Conservation (phyloP, 2,329 filamentous ascomycete species). For the Westerdykella aurantiaca region DNA sequence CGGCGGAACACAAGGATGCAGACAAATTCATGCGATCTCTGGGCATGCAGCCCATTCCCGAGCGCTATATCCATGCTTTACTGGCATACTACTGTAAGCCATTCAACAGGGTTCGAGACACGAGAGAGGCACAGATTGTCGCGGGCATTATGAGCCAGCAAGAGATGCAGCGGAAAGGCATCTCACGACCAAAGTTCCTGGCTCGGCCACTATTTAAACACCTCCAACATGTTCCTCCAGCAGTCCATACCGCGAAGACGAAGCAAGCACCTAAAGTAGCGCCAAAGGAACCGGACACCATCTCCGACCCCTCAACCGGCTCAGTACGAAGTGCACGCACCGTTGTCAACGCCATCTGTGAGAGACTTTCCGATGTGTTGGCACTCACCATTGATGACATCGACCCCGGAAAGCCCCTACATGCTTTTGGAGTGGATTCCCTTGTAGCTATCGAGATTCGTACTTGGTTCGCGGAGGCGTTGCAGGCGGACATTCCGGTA, state of each 20-base stretch:
- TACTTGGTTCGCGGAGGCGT: conserved; percentile 1
- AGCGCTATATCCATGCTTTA: neutral
- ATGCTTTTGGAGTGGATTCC: conserved; percentile 3
- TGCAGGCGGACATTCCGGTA: neutral
- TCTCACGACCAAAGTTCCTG: neutral
- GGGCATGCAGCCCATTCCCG: neutral
- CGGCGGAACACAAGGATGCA: conserved; percentile 4
- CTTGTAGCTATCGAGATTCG: conserved; percentile 4
- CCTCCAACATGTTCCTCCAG: neutral
- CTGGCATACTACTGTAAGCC: neutral
- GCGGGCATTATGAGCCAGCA: neutral
- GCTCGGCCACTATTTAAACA: neutral
- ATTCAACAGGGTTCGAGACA: conserved; percentile 16
- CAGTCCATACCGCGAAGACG: neutral
- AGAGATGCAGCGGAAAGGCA: neutral
- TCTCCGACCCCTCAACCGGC: neutral
- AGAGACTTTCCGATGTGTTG: neutral
- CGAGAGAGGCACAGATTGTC: neutral
- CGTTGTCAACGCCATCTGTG: neutral
- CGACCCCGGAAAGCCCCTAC: neutral
- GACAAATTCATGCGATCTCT: neutral
- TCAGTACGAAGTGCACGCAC: neutral
- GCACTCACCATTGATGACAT: neutral
- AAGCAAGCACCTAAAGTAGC: no score
- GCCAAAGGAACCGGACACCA: no score